Evolutionary conservation across 2,329 filamentous ascomycete genomes (phyloP), one percentile per base, ranked within the genome.

Genomic region (Oidium heveae): DNA sequence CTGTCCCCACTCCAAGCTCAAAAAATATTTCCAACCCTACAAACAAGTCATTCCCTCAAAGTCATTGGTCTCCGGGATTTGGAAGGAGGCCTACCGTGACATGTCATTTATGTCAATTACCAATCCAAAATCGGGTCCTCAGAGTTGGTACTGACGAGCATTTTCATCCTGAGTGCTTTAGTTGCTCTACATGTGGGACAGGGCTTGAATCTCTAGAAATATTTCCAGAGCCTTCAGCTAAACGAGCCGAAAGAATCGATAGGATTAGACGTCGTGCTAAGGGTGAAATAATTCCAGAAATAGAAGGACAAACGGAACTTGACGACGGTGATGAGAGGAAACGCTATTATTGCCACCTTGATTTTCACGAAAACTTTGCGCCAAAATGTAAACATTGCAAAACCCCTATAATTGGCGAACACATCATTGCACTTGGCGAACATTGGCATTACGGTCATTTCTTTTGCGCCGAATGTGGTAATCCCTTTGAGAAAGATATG

Each of bases 401-500:
- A 66, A 98, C 91, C 8, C 89, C 91, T 3, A 98, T 98, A 63
- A 80, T 96, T 61, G 88, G 88, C 44, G 88, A 96, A 68, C 86
- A 96, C 60, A 81, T 95, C 34, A 82, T 95, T 15, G 91, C 91
- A 1, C 86, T 94, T 55, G 91, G 91, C 0, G 78, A 82, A n/a
- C 87, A 94, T 68, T 98, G 86, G 85, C 91, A 98, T 67, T 84
- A 85, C 54, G 91, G 91, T 0, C 91, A 98, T 69, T 98, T 98
- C 71, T 98, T 98, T 75, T 98, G 91, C 65, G 91, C 91, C 44
- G 87, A 98, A 72, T 98, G 91, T 66, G 91, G 91, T 60, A 89
- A 98, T 69, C 89, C 91, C 0, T 98, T 98, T 65, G 86, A 74
- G 60, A 72, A 73, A 51, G 76, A 76, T 57, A 76, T 74, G 69